These are phyloP conservation scores for Penicillium janthinellum DNA, from an alignment of 2,329 filamentous ascomycete species.

Conservation along the genomic window DNA sequence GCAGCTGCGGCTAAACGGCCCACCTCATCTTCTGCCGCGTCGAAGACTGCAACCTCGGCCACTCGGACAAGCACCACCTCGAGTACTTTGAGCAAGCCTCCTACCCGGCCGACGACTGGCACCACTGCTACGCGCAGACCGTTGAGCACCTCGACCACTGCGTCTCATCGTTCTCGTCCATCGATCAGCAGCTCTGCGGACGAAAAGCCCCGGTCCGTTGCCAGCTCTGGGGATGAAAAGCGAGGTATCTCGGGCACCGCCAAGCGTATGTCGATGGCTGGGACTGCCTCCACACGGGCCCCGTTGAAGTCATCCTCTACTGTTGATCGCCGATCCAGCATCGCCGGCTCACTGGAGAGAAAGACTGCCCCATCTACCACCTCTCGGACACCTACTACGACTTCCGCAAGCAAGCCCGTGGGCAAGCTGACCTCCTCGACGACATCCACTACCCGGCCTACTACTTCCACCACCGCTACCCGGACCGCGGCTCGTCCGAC, in stretches of 20 bases:
- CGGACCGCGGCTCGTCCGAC: conserved; percentile 30
- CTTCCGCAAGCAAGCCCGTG: conserved; percentile 28
- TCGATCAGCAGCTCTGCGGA: conserved; percentile 50
- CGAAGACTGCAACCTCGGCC: conserved; percentile 31
- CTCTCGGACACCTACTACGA: conserved; percentile 23
- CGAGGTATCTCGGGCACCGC: conserved; percentile 45
- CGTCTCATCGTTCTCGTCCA: conserved; percentile 44
- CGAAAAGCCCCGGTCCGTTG: conserved; percentile 44
- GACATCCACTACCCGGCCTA: conserved; percentile 28
- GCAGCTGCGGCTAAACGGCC: conserved; percentile 38
- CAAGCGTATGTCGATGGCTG: conserved; percentile 49
- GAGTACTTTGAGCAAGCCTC: conserved; percentile 48
- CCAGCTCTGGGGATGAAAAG: conserved; percentile 50
- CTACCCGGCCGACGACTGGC: conserved; percentile 42
- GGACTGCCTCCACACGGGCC: conserved; percentile 39
- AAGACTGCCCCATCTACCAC: conserved; percentile 28
- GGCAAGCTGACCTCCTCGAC: conserved; percentile 29
- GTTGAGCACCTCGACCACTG: conserved; percentile 37
- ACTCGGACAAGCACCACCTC: conserved; percentile 34
- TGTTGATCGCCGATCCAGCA: conserved; percentile 42
- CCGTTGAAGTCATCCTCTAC: conserved; percentile 38
- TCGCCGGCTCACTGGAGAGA: conserved; percentile 39
- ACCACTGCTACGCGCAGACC: conserved; percentile 40
- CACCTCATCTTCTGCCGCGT: conserved; percentile 35
- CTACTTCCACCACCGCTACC: conserved; percentile 29